Evolutionary conservation across 164 flowering plant genomes (phyloP), one percentile per base, ranked within the genome.

Genomic region (Vitis rupestris): DNA sequence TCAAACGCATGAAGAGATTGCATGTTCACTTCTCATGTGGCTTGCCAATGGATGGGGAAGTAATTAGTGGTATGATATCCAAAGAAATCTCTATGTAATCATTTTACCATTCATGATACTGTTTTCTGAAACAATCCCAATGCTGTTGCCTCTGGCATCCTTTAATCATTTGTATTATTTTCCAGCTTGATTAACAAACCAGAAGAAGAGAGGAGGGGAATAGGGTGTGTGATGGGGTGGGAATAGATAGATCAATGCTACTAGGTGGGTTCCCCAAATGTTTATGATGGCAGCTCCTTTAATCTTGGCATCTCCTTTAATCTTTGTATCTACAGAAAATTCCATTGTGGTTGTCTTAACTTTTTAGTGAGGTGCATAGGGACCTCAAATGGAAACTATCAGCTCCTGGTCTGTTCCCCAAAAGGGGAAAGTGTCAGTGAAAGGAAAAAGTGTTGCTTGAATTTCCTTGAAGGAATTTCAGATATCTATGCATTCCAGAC

Each of bases 21-120:
- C 98, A 92, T 79, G 90, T 92, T 73, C 99, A 95, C 79, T 95
- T 95, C 81, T 82, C 96, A 17, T 80, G 87, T 70, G 97, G 97
- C 66, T 83, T 95, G 85, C 99, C 98, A 48, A 74, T 83, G 5
- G 88, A 88, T 72, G 92, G 87, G 50, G 83, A 87, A 80, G 94
- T 95, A 68, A 89, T 91, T 54, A 95, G 98, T 71, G 98, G 98
- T 89, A 83, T 75, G 82, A 53, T 50, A 27, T 7, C 52, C 61
- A 23, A 63, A 29, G 56, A 15, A 30, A 37, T 37, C 44, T 37
- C 44, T 4, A 37, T 37, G 44, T 37, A 6, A 37, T 37, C 8
- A 37, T 37, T 37, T 30, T 37, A 51, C 49, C n/a, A 30, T 31
- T 51, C 29, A 44, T 37, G 37, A 19, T 11, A 0, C 11, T 23